Evolutionary conservation across 345 rosid species (phyloP), one percentile per base, ranked within the genome.

Genomic region (Cardamine occulta): DNA sequence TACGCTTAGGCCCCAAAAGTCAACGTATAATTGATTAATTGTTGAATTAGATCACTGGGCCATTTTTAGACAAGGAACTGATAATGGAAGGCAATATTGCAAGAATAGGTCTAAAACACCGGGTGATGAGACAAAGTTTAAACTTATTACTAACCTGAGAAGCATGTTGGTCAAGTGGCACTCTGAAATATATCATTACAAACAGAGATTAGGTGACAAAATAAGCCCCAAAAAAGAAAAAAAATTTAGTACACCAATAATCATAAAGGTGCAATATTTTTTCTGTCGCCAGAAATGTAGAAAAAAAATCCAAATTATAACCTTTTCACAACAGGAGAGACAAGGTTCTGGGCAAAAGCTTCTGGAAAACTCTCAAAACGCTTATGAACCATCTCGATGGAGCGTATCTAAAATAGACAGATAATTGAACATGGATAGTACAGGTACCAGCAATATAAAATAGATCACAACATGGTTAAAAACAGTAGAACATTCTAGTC

Each of bases 331-430:
- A 78, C 79, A 19, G 82, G 80, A 34, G 94, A 92, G 72, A 92
- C 97, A 69, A 95, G 99, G 75, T 87, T 89, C 81, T 88, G 76
- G 61, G 85, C 85, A 84, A 95, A 95, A 55, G 93, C 99, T 83
- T 88, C 86, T 15, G 99, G 99, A 69, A 95, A 95, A 84, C 91
- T 88, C 93, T 95, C 98, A 83, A 92, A 95, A 77, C 99, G 98
- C 82, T 91, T 95, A 75, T 92, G 97, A 68, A 95, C 79, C 99
- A 95, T 95, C 80, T 95, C 99, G 31, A 89, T 86, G 39, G 97
- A 77, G 35, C 98, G 97, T 79, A 95, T 95, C 99, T 95, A 80
- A 56, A 64, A 77, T 31, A 63, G 56, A 68, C 35, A 53, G 64
- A 65, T 42, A 55, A 55, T 13, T 60, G 47, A 29, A 68, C 63